phyloP scores from a whole-genome alignment of 2,329 filamentous ascomycete species.

The Aspergillus ruber region DNA sequence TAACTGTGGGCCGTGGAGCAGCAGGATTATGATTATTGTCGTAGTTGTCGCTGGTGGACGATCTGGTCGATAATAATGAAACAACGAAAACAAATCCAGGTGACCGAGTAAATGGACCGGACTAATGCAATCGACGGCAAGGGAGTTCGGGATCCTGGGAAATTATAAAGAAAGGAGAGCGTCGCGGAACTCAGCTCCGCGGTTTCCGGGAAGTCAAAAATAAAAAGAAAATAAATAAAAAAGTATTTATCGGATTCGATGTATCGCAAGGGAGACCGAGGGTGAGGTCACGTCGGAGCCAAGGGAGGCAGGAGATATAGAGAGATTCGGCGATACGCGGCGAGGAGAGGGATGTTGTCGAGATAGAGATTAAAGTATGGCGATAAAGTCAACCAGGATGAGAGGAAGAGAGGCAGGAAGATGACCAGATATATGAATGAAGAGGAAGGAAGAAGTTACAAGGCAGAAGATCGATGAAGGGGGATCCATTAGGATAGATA shows the following conservation, averaged over 20 bases:
- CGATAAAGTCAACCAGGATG: neutral
- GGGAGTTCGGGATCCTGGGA: constrained; percentile 9
- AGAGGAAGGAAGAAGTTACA: constrained; percentile 20
- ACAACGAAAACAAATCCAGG: neutral
- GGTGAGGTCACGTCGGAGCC: constrained; percentile 14
- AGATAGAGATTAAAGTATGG: constrained; percentile 7
- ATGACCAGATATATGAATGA: constrained; percentile 13
- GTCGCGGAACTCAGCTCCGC: constrained; percentile 17
- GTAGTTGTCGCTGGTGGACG: constrained; percentile 1
- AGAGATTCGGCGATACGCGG: constrained; percentile 6
- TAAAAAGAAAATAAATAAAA: constrained; percentile 4
- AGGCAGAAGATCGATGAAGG: constrained; percentile 17
- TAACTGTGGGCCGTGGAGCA: neutral
- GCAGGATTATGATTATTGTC: neutral
- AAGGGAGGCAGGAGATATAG: constrained; percentile 1
- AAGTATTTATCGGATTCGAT: constrained; percentile 10
- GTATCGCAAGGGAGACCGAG: constrained; percentile 18
- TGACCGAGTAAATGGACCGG: constrained; percentile 14
- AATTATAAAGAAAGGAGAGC: constrained; percentile 1
- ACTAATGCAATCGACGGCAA: constrained; percentile 27
- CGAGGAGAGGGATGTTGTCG: constrained; percentile 10
- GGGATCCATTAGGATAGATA: constrained; percentile 28
- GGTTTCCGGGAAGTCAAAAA: constrained; percentile 9
- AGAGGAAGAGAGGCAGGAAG: constrained; percentile 1
- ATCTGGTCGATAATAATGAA: constrained; percentile 11